Base-by-base conservation (phyloP, 1,284 basidiomycete genomes). In the Hemileia vastatrix region DNA sequence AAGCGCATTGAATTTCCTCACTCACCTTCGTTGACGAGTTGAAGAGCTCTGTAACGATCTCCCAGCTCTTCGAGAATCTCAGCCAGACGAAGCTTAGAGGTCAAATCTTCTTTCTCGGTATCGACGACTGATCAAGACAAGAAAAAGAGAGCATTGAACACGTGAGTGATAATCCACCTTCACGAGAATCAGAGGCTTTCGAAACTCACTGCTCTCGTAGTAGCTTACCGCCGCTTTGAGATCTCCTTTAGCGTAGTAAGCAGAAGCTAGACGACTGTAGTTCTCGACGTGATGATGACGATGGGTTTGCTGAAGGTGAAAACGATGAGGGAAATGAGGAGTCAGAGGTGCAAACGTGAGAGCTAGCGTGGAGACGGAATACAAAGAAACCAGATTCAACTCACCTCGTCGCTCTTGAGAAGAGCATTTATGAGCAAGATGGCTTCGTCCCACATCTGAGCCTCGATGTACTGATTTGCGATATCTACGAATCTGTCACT, bases 71-170 rank as follows among this genome's bases (percentile, higher is more conserved):
- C 94, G 65, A 90, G 89, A 18, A 92, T 84, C 65, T 89, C 87
- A 0, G 93, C 93, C 0, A 96, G 81, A 67, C 87, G 86, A 82
- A 92, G 85, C 73, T 89, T 89, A 5, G 85, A 85, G 27, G 92
- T 87, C 66, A 85, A 83, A 67, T 89, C 83, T 2, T 81, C 80
- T 0, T 87, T 84, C 71, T 90, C 85, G 0, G 82, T 83, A 1
- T 81, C 78, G 18, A 87, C 80, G 15, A 95, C 90, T 88, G 67
- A 1, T n/a, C n/a, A n/a, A n/a, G n/a, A n/a, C n/a, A n/a, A n/a
- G n/a, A n/a, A n/a, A n/a, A n/a, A 63, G 50, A 8, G 9, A 32
- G 21, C 2, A 15, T 18, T 27, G 33, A 44, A 65, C 6, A 65
- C 51, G 45, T 60, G 6, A 27, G 3, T 40, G 47, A 4, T 18